Conservation (phyloP, 805 yeast species). For the Metschnikowia amazonensis region DNA sequence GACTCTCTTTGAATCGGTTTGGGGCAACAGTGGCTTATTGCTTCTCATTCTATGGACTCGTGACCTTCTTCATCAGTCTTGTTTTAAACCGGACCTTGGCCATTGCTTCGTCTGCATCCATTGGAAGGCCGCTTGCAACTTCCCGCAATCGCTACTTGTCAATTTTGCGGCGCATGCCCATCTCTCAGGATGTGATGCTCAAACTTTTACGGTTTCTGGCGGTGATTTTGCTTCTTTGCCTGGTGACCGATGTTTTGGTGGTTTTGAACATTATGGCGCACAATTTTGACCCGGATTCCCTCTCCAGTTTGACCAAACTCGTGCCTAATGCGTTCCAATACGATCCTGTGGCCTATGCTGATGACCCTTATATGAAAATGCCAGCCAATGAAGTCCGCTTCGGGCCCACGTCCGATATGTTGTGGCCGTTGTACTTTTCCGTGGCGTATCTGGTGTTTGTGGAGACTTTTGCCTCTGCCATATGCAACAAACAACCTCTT, state of each 20-base stretch:
- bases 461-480: conserved; percentile 61
- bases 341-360: conserved; percentile 14
- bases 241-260: conserved; percentile 28
- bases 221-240: conserved; percentile 23
- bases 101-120: conserved; percentile 34
- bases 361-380: conserved; percentile 27
- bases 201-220: conserved; percentile 28
- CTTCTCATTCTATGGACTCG: conserved; percentile 35
- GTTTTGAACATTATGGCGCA: conserved; percentile 26
- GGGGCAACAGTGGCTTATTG: conserved; percentile 27
- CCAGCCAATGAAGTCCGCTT: conserved; percentile 28
- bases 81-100: conserved; percentile 36
- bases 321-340: conserved; percentile 10
- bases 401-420: conserved; percentile 50
- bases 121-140: conserved; percentile 12
- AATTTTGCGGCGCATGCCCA: conserved; percentile 17
- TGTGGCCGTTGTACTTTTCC: conserved; percentile 56
- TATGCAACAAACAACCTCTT: conserved; percentile 52
- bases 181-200: conserved; percentile 9
- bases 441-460: conserved; percentile 59
- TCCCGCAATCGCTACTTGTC: conserved; percentile 18
- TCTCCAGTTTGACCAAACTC: conserved; percentile 11
- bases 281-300: conserved; percentile 3
- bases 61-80: conserved; percentile 37
- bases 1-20: conserved; percentile 18